These are phyloP conservation scores for Lentinula sp. DNA, from an alignment of 768 basidiomycete genomes.

Conservation along the genomic window DNA sequence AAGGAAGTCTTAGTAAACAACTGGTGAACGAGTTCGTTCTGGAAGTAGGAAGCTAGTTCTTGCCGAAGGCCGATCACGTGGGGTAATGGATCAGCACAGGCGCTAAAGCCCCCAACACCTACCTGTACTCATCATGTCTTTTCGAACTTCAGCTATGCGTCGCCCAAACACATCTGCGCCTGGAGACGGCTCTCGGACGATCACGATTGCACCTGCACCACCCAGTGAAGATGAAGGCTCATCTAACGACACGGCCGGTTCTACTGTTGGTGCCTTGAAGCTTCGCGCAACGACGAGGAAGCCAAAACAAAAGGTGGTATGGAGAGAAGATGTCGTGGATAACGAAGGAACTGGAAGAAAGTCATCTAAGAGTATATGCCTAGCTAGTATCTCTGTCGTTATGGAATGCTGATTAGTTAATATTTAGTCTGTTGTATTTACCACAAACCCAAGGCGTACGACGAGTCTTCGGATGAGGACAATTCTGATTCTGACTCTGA, in stretches of 20 bases:
- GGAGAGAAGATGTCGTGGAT: conserved; percentile 83
- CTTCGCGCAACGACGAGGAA: conserved; percentile 39
- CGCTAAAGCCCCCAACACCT: too few relatives aligned
- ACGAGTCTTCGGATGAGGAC: conserved; percentile 72
- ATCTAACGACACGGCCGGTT: conserved; percentile 7
- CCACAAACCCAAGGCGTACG: conserved; percentile 72
- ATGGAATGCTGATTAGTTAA: background rate
- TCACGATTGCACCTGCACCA: background rate
- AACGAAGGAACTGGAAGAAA: conserved; percentile 89
- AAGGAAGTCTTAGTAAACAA: too few relatives aligned
- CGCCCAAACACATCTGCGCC: conserved; percentile 4
- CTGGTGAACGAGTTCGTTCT: too few relatives aligned
- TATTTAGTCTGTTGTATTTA: conserved; percentile 92
- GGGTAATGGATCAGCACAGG: too few relatives aligned
- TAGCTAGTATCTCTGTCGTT: background rate
- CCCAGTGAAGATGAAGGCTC: conserved; percentile 3
- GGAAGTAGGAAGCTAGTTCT: too few relatives aligned
- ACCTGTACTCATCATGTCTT: background rate
- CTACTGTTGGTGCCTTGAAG: conserved; percentile 45
- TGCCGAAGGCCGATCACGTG: too few relatives aligned
- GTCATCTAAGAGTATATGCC: conserved; percentile 81
- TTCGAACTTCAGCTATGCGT: background rate
- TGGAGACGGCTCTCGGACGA: conserved; percentile 3
- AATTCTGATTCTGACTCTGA: conserved; percentile 45
- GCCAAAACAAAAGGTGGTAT: conserved; percentile 54